These are phyloP conservation scores for Spathaspora sp. DNA, from an alignment of 1,139 yeast genomes.

Conservation along the genomic window DNA sequence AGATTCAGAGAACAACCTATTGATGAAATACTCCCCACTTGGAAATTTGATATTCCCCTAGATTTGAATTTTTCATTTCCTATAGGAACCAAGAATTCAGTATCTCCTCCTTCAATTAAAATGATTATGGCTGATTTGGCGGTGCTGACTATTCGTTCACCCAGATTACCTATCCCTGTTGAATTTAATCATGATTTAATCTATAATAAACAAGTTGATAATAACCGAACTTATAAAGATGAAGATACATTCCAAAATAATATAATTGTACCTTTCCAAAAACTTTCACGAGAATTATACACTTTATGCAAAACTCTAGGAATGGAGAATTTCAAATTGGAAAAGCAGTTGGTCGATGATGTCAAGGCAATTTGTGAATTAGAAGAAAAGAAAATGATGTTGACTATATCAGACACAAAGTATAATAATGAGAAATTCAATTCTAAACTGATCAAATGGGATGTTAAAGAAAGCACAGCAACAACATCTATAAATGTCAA, in stretches of 20 bases:
- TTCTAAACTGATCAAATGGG: slow-evolving; percentile 9
- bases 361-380: slow-evolving; percentile 28
- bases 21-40: slow-evolving; percentile 16
- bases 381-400: slow-evolving; percentile 28
- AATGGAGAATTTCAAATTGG: slow-evolving; percentile 27
- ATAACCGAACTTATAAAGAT: slow-evolving; percentile 16
- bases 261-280: slow-evolving; percentile 23
- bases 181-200: slow-evolving; percentile 43
- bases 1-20: slow-evolving; percentile 17
- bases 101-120: slow-evolving; percentile 30
- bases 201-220: slow-evolving; percentile 20
- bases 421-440: slow-evolving; percentile 9
- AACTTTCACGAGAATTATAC: slow-evolving; percentile 21
- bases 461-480: slow-evolving; percentile 1
- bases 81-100: slow-evolving; percentile 2
- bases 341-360: slow-evolving; percentile 31
- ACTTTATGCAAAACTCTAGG: slow-evolving; percentile 23
- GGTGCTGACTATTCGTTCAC: slow-evolving; percentile 33
- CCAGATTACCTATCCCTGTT: slow-evolving; percentile 33
- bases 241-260: slow-evolving; percentile 26
- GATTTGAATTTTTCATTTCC: slow-evolving; percentile 16
- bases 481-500: slow-evolving; percentile 11
- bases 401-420: slow-evolving; percentile 19
- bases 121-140: slow-evolving; percentile 30
- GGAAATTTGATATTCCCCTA: slow-evolving; percentile 34